Evolutionary conservation across 169 alveolate species (phyloP).

Genomic region (Eimeria tenella): DNA sequence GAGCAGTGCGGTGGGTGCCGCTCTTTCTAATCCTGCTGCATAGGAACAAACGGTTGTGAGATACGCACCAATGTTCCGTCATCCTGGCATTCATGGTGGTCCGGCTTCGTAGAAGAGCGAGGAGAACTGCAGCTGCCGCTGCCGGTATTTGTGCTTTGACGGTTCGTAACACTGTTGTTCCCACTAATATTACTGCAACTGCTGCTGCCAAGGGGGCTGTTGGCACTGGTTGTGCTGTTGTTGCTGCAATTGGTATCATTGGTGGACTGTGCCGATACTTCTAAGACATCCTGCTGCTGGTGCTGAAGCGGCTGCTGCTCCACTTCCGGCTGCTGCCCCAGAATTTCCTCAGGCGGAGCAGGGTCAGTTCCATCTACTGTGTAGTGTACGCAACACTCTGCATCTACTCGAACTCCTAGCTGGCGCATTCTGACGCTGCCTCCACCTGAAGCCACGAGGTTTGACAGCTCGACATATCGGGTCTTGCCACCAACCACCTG

Average conservation of each 20-base stretch:
- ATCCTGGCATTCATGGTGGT: background rate
- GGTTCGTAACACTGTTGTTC: background rate
- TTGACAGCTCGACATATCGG: constrained; percentile 24
- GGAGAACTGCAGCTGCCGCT: constrained; percentile 6
- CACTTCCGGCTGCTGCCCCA: background rate
- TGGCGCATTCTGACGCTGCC: constrained; percentile 52
- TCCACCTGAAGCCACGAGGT: constrained; percentile 16
- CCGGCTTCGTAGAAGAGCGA: background rate
- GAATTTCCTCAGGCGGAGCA: background rate
- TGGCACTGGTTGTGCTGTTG: constrained; percentile 15
- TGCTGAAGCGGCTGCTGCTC: constrained; percentile 28
- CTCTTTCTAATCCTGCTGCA: too few relatives aligned
- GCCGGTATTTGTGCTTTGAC: constrained; percentile 15
- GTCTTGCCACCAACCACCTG: background rate
- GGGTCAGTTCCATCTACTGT: constrained; percentile 62
- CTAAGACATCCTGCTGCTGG: constrained; percentile 28
- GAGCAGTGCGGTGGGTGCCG: too few relatives aligned
- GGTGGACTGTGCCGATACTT: constrained; percentile 13
- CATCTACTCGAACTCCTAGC: constrained; percentile 39
- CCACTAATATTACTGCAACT: constrained; percentile 26
- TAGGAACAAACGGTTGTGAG: too few relatives aligned
- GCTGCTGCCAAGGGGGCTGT: background rate
- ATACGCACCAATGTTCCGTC: too few relatives aligned
- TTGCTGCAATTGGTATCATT: constrained; percentile 40
- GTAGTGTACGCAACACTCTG: constrained; percentile 63